A percentile compares a stretch with the other conserved stretches of the same genome.
These are phyloP conservation scores for Neurospora sp. DNA, from an alignment of 2,329 filamentous ascomycete genomes.

Conservation along the genomic window DNA sequence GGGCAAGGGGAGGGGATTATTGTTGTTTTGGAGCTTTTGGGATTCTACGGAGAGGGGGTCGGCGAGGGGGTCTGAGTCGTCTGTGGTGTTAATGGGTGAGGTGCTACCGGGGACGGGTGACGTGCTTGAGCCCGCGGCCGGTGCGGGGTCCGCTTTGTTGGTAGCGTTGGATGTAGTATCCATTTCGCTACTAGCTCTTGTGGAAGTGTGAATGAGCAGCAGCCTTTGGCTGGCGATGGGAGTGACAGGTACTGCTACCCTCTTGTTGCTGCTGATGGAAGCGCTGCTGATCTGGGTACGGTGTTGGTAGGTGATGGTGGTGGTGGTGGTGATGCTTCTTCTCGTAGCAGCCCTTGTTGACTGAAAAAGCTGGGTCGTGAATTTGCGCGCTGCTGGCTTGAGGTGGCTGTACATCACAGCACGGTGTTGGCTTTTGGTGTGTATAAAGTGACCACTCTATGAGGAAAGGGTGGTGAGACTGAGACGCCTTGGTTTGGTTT, in stretches of 20 bases:
- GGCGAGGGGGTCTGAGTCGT: background rate
- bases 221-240: background rate
- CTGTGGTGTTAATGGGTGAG: constrained; percentile 5
- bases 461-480: background rate
- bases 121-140: constrained; percentile 13
- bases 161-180: background rate
- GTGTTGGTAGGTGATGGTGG: background rate
- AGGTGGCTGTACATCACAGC: background rate
- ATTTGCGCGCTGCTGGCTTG: background rate
- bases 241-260: background rate
- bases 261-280: background rate
- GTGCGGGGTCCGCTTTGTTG: constrained; percentile 1
- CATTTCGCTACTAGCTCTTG: no score
- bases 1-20: constrained; percentile 6
- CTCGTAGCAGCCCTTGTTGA: background rate
- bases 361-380: background rate
- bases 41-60: background rate
- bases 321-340: background rate
- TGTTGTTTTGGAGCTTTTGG: background rate
- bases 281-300: background rate
- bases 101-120: constrained; percentile 12
- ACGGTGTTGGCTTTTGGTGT: background rate
- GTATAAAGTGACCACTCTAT: background rate
- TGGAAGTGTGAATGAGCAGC: background rate
- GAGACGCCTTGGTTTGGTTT: no score